Evolutionary conservation across 192 early-diverging fungal genomes (phyloP), one percentile per base, ranked within the genome.

Genomic region (Obelidium mucronatum): DNA sequence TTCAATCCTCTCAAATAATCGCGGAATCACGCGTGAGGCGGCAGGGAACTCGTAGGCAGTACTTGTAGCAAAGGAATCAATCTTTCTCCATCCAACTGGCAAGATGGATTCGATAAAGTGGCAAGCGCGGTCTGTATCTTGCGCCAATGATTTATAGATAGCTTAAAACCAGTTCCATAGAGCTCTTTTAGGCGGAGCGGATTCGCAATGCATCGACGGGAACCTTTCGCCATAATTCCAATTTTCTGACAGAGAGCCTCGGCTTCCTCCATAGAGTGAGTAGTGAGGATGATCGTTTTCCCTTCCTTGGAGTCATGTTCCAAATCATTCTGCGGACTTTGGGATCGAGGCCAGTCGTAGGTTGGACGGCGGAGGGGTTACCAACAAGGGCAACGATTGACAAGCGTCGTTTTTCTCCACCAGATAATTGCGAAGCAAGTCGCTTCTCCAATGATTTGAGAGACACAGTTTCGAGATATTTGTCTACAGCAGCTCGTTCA

Each of bases 231-330:
- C 86, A 93, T 92, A 61, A 93, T 93, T 35, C 91, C 92, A 67
- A 93, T 93, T 34, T 84, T 77, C 11, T 11, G 15, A 67, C 91
- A 92, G 17, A 93, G 74, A 2, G 88, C 89, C 74, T 93, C 92
- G 39, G 92, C 92, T 79, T 93, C 92, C 72, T 93, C 92, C 92
- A 93, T 93, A 3, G 85, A 89, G 67, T 93, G 91, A 5, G 92
- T 92, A 2, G 90, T 93, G 54, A 73, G 70, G 22, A 73, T 37
- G 34, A 73, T 59, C 5, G 54, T n/a, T 34, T 86, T 85, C 33
- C 82, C 11, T 22, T 51, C 48, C 11, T 51, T 51, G 8, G 48
- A 51, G 77, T 65, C 5, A 80, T 33, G 56, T 67, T 51, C 80
- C 78, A 81, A 24, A 73, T 62, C 24, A 44, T 33, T 31, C 75